phyloP scores from a whole-genome alignment of 768 basidiomycete species.

The Trametes villosa region DNA sequence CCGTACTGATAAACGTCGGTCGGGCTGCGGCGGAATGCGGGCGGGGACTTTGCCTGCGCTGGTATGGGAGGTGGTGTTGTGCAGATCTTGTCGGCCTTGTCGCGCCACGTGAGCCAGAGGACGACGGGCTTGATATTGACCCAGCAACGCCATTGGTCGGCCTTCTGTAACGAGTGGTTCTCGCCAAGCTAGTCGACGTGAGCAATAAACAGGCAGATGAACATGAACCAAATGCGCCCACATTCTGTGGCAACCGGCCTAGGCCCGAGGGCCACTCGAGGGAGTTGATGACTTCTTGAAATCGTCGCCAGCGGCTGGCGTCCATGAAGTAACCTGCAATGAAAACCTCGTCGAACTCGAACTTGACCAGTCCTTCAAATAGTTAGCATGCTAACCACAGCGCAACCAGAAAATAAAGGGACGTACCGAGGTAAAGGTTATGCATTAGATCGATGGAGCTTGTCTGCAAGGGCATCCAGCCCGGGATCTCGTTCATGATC shows the following conservation, averaged over 20 bases:
- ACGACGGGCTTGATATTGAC: background rate
- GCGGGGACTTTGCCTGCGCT: background rate
- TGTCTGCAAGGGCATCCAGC: background rate
- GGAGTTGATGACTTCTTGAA: background rate
- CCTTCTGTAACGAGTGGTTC: background rate
- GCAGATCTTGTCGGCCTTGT: background rate
- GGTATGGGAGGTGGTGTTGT: background rate
- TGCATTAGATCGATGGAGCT: background rate
- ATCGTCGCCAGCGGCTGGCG: background rate
- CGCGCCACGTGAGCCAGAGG: constrained; percentile 3
- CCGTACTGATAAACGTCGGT: background rate
- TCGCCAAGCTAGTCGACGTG: background rate
- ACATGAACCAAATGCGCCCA: background rate
- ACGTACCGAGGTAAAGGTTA: constrained; percentile 6
- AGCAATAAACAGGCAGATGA: background rate
- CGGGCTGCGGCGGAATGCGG: background rate
- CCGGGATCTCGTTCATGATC: background rate
- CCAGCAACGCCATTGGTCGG: constrained; percentile 13
- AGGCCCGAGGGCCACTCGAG: constrained; percentile 1
- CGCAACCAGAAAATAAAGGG: background rate
- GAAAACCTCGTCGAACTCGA: background rate
- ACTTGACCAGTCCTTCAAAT: background rate
- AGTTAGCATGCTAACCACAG: background rate
- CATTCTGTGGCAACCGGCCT: background rate
- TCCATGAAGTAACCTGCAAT: background rate